phyloP scores from a whole-genome alignment of 371 early-diverging fungal genomes.

The Mucor sp. region DNA sequence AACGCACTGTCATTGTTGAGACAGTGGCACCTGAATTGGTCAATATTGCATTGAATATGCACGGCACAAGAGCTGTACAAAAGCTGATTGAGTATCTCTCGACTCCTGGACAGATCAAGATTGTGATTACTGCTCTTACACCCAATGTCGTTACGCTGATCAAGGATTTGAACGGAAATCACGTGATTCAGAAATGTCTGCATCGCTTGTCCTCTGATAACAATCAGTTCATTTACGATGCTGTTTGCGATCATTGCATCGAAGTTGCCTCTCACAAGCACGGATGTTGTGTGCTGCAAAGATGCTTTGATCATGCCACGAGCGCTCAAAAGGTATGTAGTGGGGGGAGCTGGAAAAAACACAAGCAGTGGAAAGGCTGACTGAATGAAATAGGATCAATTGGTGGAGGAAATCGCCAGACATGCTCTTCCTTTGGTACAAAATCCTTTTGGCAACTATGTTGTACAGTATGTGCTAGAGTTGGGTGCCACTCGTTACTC shows the following conservation, averaged over 20 bases:
- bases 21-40: constrained; percentile 75
- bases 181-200: constrained; percentile 97
- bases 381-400: constrained; percentile 41
- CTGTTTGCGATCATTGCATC: constrained; percentile 83
- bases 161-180: constrained; percentile 97
- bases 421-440: constrained; percentile 83
- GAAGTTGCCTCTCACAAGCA: constrained; percentile 95
- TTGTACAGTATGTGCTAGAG: constrained; percentile 96
- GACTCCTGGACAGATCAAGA: constrained; percentile 67
- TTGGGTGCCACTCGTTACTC: constrained; percentile 67
- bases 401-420: constrained; percentile 75
- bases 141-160: constrained; percentile 84
- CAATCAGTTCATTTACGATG: constrained; percentile 89
- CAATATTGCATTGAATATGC: constrained; percentile 88
- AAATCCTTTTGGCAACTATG: constrained; percentile 98
- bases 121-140: constrained; percentile 72
- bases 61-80: constrained; percentile 97
- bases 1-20: constrained; percentile 73
- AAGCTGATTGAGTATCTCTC: constrained; percentile 88
- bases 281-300: constrained; percentile 97
- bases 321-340: constrained; percentile 62
- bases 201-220: constrained; percentile 69
- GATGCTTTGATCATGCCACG: constrained; percentile 90
- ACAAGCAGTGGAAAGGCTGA: no score
- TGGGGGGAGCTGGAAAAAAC: background rate